phyloP scores from a whole-genome alignment of 1,284 basidiomycete species.

The Cryptococcus sp. region DNA sequence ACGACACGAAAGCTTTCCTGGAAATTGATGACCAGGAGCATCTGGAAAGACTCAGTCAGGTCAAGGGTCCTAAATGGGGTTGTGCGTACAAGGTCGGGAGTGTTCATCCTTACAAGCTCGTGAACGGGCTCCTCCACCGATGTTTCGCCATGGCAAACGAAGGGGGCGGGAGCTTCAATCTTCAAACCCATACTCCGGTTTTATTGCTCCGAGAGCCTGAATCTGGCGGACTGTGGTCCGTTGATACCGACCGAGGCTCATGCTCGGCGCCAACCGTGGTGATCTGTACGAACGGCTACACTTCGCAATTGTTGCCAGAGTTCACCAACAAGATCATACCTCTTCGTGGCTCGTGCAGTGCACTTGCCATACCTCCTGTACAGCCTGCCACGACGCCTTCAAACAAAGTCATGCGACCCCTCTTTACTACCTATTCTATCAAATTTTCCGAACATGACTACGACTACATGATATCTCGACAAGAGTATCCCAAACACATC shows the following conservation, averaged over 20 bases:
- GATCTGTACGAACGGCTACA: constrained; percentile 27
- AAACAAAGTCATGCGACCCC: too few relatives aligned
- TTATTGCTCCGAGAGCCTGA: constrained; percentile 7
- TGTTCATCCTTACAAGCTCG: constrained; percentile 29
- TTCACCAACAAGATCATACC: constrained; percentile 16
- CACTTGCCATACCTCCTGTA: too few relatives aligned
- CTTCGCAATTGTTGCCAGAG: constrained; percentile 15
- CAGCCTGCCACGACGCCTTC: too few relatives aligned
- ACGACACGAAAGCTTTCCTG: constrained; percentile 7
- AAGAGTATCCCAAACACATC: too few relatives aligned
- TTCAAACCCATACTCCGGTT: constrained; percentile 16
- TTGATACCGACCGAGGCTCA: constrained; percentile 16
- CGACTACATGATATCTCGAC: too few relatives aligned
- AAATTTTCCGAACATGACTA: too few relatives aligned
- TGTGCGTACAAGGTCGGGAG: constrained; percentile 17
- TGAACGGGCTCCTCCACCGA: constrained; percentile 17
- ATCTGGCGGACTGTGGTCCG: constrained; percentile 13
- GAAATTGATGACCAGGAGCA: constrained; percentile 17
- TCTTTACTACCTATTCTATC: too few relatives aligned
- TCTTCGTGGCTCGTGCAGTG: too few relatives aligned
- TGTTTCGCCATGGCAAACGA: too few relatives aligned
- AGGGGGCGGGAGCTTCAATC: constrained; percentile 8
- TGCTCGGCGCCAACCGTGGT: constrained; percentile 18
- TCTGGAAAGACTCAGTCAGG: constrained; percentile 19
- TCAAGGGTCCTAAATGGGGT: constrained; percentile 19